Conservation (phyloP, 164 flowering plant genomes). For the Magnolia sinica region DNA sequence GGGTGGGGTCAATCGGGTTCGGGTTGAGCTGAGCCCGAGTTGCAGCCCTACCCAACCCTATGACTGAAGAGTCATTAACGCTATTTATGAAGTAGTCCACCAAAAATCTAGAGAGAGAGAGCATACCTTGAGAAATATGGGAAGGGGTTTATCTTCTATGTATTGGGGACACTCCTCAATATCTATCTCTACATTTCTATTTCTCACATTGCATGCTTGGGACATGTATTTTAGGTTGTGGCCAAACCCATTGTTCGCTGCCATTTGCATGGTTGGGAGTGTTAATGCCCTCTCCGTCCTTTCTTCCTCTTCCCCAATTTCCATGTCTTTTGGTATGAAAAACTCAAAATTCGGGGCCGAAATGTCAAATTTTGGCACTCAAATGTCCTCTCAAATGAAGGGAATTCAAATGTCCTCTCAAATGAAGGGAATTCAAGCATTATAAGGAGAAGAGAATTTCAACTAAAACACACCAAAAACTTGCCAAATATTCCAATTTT, state of each 20-base stretch:
- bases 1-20: no score
- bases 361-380: neutral
- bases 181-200: slow-evolving; percentile 53
- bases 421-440: neutral
- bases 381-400: neutral
- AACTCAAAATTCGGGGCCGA: neutral
- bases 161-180: slow-evolving; percentile 24
- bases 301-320: slow-evolving; percentile 38
- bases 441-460: slow-evolving; percentile 18
- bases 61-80: no score
- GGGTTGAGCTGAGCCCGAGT: no score
- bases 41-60: no score
- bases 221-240: slow-evolving; percentile 72
- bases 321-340: slow-evolving; percentile 28
- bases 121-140: slow-evolving; percentile 72
- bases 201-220: slow-evolving; percentile 49
- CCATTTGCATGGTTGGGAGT: slow-evolving; percentile 59
- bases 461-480: slow-evolving; percentile 49
- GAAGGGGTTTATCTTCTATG: slow-evolving; percentile 47
- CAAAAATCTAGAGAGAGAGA: slow-evolving; percentile 3
- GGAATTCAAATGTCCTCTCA: neutral
- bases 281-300: slow-evolving; percentile 43
- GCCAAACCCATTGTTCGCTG: slow-evolving; percentile 70
- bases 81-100: no score
- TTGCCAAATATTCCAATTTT: slow-evolving; percentile 29